Base-by-base conservation (phyloP, 495 filamentous ascomycete species). In the Emericellopsis terricola region DNA sequence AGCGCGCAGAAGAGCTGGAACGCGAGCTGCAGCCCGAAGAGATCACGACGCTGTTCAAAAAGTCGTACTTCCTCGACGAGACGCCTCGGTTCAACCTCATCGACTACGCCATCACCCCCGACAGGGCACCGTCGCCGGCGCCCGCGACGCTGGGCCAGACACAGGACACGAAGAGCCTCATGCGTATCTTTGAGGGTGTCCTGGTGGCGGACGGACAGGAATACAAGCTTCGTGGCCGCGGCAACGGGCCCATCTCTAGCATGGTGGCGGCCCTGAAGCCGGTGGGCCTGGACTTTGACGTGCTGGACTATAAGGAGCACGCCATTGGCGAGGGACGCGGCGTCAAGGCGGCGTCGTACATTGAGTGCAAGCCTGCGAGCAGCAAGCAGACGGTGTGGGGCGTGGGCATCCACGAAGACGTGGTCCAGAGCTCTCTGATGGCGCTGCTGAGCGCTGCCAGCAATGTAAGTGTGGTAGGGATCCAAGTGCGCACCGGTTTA, bases 281-380 rank as follows among this genome's bases (percentile, higher is more conserved):
- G 6, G 60, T 97, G n/a, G 81, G 81, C 19, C 76, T 96, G 28
- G 79, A 94, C 44, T 63, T 97, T 3, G 85, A 97, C 50, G 87
- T 96, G 34, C 69, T 69, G 31, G 82, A 94, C 49, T 96, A 96
- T 55, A 94, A 93, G 58, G 91, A 94, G 52, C 91, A 96, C 56
- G 78, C 84, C 17, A 82, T 96, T 43, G 84, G 83, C 37, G 58
- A 64, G 8, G 79, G 81, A 29, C 66, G 66, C 35, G 76, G 84
- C 32, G 78, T 80, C 43, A 93, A 89, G 64, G 87, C 85, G 26
- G 87, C 81, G 11, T 85, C 83, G 9, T 97, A 85, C 44, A 94
- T 97, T 38, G 80, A 96, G 54, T 92, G 84, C 52, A 79, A 71
- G 27, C 69, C 78, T 24, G 57, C 72, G n/a, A 73, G 73, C 13